A percentile compares a stretch with the other conserved stretches of the same genome.
Evolutionary conservation across 2,329 filamentous ascomycete genomes (phyloP).

Genomic region (Fusarium abutilonis): DNA sequence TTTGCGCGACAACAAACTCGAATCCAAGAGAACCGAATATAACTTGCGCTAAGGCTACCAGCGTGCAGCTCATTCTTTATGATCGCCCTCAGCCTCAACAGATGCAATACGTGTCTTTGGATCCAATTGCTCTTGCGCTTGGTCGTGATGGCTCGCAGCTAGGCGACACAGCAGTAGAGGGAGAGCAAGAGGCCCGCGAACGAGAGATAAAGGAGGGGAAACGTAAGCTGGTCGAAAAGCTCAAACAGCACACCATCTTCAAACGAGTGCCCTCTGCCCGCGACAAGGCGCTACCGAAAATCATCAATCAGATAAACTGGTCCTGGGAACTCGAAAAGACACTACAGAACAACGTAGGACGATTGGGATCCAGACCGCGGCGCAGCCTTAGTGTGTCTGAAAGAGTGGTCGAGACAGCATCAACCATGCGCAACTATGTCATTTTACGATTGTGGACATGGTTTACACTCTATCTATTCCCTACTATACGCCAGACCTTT

Average conservation of each 20-base stretch:
- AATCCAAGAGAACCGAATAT: constrained; percentile 72
- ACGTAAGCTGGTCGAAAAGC: constrained; percentile 79
- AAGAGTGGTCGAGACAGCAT: constrained; percentile 91
- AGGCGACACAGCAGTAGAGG: constrained; percentile 64
- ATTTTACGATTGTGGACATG: constrained; percentile 75
- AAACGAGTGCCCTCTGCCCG: constrained; percentile 81
- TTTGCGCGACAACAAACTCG: constrained; percentile 67
- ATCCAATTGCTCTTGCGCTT: constrained; percentile 87
- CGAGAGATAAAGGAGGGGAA: constrained; percentile 66
- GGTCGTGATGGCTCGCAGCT: constrained; percentile 71
- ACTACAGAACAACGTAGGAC: constrained; percentile 87
- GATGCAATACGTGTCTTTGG: constrained; percentile 97
- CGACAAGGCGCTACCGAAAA: constrained; percentile 80
- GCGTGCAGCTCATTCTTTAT: constrained; percentile 89
- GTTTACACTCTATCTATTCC: constrained; percentile 79
- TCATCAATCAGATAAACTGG: constrained; percentile 96
- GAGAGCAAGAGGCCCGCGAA: constrained; percentile 75
- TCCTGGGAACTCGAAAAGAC: constrained; percentile 87
- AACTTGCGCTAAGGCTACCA: constrained; percentile 74
- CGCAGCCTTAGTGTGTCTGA: constrained; percentile 92
- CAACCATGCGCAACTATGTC: constrained; percentile 81
- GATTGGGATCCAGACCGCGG: constrained; percentile 82
- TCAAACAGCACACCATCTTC: constrained; percentile 87
- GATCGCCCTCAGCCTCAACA: constrained; percentile 83
- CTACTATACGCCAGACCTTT: constrained; percentile 76